Evolutionary conservation across 2,329 filamentous ascomycete species (phyloP).

Genomic region (Macrophomina tecta): DNA sequence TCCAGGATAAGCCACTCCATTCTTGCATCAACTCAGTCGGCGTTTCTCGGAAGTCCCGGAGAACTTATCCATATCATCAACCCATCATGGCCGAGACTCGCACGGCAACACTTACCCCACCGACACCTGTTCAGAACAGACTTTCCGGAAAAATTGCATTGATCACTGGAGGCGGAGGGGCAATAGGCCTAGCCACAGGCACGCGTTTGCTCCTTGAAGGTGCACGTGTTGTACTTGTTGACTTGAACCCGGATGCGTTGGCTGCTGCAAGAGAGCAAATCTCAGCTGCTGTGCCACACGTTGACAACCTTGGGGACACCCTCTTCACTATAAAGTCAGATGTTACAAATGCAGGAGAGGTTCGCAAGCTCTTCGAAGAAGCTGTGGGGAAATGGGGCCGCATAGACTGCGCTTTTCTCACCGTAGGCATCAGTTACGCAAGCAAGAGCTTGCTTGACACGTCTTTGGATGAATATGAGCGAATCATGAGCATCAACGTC

Average conservation of each 20-base stretch:
- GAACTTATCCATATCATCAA: not conserved
- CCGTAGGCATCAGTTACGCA: slow-evolving; percentile 30
- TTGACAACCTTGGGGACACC: slow-evolving; percentile 33
- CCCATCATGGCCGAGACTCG: not conserved
- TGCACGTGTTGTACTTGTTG: slow-evolving; percentile 45
- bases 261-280: slow-evolving; percentile 35
- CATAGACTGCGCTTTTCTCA: slow-evolving; percentile 33
- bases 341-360: slow-evolving; percentile 42
- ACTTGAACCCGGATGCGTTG: slow-evolving; percentile 40
- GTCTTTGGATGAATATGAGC: slow-evolving; percentile 43
- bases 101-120: slow-evolving; percentile 20
- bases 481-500: slow-evolving; percentile 46
- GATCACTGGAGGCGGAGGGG: slow-evolving; percentile 43
- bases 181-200: slow-evolving; percentile 44
- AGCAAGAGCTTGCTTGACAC: slow-evolving; percentile 46
- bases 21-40: not conserved
- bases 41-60: not conserved
- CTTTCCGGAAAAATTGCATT: slow-evolving; percentile 41
- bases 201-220: slow-evolving; percentile 44
- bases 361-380: slow-evolving; percentile 36
- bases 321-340: slow-evolving; percentile 40
- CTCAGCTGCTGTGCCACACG: slow-evolving; percentile 22
- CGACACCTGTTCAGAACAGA: slow-evolving; percentile 38
- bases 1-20: not conserved
- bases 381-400: slow-evolving; percentile 37